Evolutionary conservation across 441 rosid genomes (phyloP).

Genomic region (Macaranga tanarius): DNA sequence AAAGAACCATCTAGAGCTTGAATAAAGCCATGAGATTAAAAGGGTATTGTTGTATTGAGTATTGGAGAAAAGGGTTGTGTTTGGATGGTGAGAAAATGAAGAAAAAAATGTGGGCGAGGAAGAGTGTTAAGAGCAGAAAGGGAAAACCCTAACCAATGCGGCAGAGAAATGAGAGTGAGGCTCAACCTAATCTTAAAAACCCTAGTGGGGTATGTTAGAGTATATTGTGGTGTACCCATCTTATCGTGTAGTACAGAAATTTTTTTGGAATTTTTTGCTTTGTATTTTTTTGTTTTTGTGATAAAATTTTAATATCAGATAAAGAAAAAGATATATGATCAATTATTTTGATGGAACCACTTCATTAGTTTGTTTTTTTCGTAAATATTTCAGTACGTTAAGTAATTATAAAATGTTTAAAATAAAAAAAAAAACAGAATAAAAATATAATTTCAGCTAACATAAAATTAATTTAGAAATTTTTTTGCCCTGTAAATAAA

Average conservation of each 20-base stretch:
- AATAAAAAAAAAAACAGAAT: too few species aligned
- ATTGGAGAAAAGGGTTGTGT: not conserved
- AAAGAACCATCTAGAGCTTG: slow-evolving; percentile 27
- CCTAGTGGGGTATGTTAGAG: slow-evolving; percentile 30
- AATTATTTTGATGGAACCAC: too few species aligned
- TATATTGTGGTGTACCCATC: slow-evolving; percentile 20
- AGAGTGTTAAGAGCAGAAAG: slow-evolving; percentile 12
- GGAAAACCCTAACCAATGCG: slow-evolving; percentile 57
- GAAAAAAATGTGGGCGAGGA: not conserved
- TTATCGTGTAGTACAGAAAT: not conserved
- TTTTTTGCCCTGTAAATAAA: too few species aligned
- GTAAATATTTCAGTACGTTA: too few species aligned
- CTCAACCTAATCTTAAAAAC: slow-evolving; percentile 39
- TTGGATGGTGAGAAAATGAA: slow-evolving; percentile 9
- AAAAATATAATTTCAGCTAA: too few species aligned
- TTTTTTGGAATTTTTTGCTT: not conserved
- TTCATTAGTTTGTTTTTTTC: too few species aligned
- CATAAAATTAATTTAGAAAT: too few species aligned
- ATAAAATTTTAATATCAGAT: too few species aligned
- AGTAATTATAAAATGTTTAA: too few species aligned
- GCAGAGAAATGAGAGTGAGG: slow-evolving; percentile 28
- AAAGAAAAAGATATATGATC: too few species aligned
- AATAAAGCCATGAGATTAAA: slow-evolving; percentile 34
- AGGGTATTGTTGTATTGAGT: not conserved
- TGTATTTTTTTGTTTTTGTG: not conserved